Base-by-base conservation (phyloP, 345 rosid species). In the Salix viminalis region DNA sequence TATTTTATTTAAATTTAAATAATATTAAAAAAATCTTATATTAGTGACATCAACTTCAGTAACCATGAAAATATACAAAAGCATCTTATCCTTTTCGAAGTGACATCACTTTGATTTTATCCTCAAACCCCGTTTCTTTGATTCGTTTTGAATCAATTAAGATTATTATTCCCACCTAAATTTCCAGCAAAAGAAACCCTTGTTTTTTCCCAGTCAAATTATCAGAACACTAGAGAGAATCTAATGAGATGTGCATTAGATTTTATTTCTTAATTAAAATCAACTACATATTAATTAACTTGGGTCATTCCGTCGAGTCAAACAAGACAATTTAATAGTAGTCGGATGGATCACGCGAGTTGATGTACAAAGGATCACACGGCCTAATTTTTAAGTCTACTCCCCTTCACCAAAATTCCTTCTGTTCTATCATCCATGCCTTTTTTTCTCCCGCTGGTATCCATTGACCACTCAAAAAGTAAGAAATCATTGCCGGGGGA, bases 271-370 rank as follows among this genome's bases (percentile, higher is more conserved):
- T 36, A 36, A 36, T 36, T 36, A 36, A 5, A 36, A 36, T 5
- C 37, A 36, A 36, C 37, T 36, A 1, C 7, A 36, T 36, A 36
- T 36, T 36, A 5, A 5, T 36, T 36, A 36, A 36, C 37, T 36
- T 1, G 37, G 37, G 1, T 5, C 37, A 36, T 5, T 36, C 37
- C 37, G 15, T 16, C 32, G 10, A 7, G 16, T 37, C 54, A 19
- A 56, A 54, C 52, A 68, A 7, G 37, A 16, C 39, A 52, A 26
- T 18, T 58, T 14, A 12, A 34, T 34, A 34, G 70, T 11, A 41
- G 79, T 72, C 67, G 69, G 37, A 79, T 76, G 78, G 73, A 83
- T 67, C 30, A 80, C 58, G 14, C 44, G 75, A 64, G 65, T 34
- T 34, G 26, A 76, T 50, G n/a, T 67, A 76, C 28, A 68, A 73